These are phyloP conservation scores for Adansonia grandidieri DNA, from an alignment of 441 rosid species.

Conservation along the genomic window DNA sequence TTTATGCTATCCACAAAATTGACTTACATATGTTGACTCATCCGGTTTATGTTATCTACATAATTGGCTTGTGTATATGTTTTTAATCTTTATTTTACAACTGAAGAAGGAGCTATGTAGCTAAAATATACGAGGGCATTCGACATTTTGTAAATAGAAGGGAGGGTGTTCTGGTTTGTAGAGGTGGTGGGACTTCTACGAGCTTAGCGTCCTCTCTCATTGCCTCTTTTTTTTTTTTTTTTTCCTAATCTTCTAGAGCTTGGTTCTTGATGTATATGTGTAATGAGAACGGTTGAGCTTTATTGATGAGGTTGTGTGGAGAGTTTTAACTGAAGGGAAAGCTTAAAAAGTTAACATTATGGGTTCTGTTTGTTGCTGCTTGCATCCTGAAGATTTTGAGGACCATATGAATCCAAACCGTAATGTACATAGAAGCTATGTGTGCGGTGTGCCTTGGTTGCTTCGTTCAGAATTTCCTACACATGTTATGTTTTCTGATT, in stretches of 20 bases:
- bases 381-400: constrained; percentile 67
- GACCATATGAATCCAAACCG: constrained; percentile 71
- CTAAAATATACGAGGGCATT: constrained; percentile 31
- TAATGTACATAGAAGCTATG: constrained; percentile 71
- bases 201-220: constrained; percentile 75
- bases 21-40: neutral
- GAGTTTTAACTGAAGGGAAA: constrained; percentile 32
- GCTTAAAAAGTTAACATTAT: constrained; percentile 43
- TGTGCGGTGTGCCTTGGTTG: constrained; percentile 77
- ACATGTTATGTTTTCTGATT: constrained; percentile 54
- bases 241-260: constrained; percentile 13
- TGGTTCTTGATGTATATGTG: constrained; percentile 29
- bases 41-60: neutral
- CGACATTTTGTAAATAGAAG: constrained; percentile 27
- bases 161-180: constrained; percentile 65
- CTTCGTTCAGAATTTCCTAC: constrained; percentile 65
- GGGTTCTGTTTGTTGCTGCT: constrained; percentile 93
- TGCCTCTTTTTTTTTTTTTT: constrained; percentile 17
- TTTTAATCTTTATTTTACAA: constrained; percentile 41
- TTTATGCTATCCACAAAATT: constrained; percentile 9
- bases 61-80: neutral
- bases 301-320: constrained; percentile 33
- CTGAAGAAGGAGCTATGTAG: constrained; percentile 32
- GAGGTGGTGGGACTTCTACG: constrained; percentile 59
- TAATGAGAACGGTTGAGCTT: constrained; percentile 17